Base-by-base conservation (phyloP, 768 basidiomycete genomes). In the Cubamyces lactineus region DNA sequence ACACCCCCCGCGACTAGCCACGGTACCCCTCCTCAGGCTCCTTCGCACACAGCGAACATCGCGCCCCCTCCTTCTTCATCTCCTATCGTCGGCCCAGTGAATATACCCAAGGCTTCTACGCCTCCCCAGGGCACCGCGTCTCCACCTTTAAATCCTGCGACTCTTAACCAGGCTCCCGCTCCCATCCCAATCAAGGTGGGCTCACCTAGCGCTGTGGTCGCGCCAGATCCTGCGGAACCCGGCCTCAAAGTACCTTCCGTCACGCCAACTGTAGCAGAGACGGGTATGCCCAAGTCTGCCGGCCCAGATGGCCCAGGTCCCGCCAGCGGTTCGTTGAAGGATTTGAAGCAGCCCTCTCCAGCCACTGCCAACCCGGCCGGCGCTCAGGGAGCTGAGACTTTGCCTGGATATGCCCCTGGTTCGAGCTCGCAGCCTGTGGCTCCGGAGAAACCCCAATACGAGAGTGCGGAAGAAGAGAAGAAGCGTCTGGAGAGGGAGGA, bases 201-300 rank as follows among this genome's bases (percentile, higher is more conserved):
- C 17, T 57, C 69, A 8, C 51, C 70, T 3, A 58, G 66, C 3
- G 57, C 73, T 5, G 64, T 73, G 4, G 63, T 69, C 45, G 59
- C 70, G 38, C 74, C 79, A 7, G 71, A 74, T 40, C 72, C 77
- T 5, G 34, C 56, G 11, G 73, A 73, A 28, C 69, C 73, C 6
- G 55, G 62, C 2, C 65, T 68, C 48, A 66, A 69, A 23, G 64
- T 75, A 43, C 74, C 81, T 9, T 66, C 72, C 28, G 71, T 71
- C n/a, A 75, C 75, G 8, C 88, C 87, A 4, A 91, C 88, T 3
- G 80, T 92, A 7, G 87, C 90, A 11, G 90, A 91, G 71, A 90
- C 90, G 0, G 89, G 88, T 13, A 75, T 89, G n/a, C 89, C 88
- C 17, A 75, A 89, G n/a, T 73, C 80, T 17, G 85, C 86, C 3